These are phyloP conservation scores for Tremella mesenterica DNA, from an alignment of 768 basidiomycete genomes.

Conservation along the genomic window DNA sequence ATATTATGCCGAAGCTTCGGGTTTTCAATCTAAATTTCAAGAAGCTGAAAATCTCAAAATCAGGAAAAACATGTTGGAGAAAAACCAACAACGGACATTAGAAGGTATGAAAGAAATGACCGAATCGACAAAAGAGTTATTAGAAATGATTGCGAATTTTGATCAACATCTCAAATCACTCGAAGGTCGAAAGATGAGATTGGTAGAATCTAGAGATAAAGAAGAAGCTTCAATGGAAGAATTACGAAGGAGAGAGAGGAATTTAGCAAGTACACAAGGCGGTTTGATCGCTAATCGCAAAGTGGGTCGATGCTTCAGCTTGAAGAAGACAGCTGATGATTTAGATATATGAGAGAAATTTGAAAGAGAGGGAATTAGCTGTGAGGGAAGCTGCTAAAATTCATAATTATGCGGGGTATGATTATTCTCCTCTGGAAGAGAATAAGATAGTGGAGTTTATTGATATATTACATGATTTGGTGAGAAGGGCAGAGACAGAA, in stretches of 20 bases:
- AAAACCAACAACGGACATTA: slow-evolving; percentile 57
- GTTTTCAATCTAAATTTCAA: slow-evolving; percentile 62
- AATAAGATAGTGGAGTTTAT: slow-evolving; percentile 68
- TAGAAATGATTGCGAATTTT: slow-evolving; percentile 43
- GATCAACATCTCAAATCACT: slow-evolving; percentile 46
- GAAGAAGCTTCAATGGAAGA: slow-evolving; percentile 31
- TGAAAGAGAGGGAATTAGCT: slow-evolving; percentile 62
- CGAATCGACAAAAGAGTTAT: slow-evolving; percentile 65
- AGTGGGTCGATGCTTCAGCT: slow-evolving; percentile 49
- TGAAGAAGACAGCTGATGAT: background rate
- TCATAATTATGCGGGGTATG: slow-evolving; percentile 66
- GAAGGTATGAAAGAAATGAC: slow-evolving; percentile 58
- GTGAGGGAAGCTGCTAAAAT: slow-evolving; percentile 63
- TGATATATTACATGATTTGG: slow-evolving; percentile 56
- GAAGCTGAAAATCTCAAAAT: slow-evolving; percentile 58
- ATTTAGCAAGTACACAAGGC: slow-evolving; percentile 48
- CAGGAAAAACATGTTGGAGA: slow-evolving; percentile 56
- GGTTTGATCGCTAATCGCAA: slow-evolving; percentile 64
- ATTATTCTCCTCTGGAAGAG: slow-evolving; percentile 59
- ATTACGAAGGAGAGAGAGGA: slow-evolving; percentile 32
- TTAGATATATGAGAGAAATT: slow-evolving; percentile 65
- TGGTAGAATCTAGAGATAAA: slow-evolving; percentile 24
- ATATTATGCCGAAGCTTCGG: slow-evolving; percentile 72
- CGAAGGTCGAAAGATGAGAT: slow-evolving; percentile 17
- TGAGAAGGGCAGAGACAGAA: slow-evolving; percentile 53